Evolutionary conservation across 2,329 filamentous ascomycete genomes (phyloP).

Genomic region (Arthrocladium fulminans): DNA sequence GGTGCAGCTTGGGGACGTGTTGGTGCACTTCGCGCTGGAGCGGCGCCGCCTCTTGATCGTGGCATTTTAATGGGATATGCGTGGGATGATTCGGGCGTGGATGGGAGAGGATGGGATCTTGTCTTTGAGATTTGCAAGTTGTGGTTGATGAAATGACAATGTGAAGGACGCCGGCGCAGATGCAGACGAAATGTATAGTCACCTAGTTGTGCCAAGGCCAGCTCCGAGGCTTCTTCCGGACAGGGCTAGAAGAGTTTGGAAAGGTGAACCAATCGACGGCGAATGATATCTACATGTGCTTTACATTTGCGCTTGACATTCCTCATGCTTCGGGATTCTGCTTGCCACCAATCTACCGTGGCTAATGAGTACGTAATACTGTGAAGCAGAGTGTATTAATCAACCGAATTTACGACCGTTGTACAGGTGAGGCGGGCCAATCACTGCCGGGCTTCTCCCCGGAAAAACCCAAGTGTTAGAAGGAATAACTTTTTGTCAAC

Average conservation of each 20-base stretch:
- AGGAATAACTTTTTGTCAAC: neutral
- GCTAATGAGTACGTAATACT: neutral
- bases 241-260: conserved; percentile 1
- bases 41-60: conserved; percentile 59
- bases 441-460: no score
- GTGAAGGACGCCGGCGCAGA: neutral
- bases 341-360: neutral
- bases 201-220: neutral
- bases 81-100: conserved; percentile 12
- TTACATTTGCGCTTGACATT: neutral
- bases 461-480: neutral
- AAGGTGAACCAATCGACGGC: neutral
- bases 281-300: neutral
- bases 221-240: neutral
- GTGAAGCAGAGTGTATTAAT: neutral
- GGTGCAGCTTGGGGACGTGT: conserved; percentile 52
- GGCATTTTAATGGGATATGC: conserved; percentile 49
- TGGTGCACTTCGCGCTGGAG: conserved; percentile 46
- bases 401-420: neutral
- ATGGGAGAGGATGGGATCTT: conserved; percentile 8
- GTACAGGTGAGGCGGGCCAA: no score
- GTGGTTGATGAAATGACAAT: neutral
- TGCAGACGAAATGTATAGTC: conserved; percentile 5
- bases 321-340: neutral
- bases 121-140: neutral